Evolutionary conservation across 2,329 filamentous ascomycete species (phyloP).

Genomic region (Curvularia eragrostidis): DNA sequence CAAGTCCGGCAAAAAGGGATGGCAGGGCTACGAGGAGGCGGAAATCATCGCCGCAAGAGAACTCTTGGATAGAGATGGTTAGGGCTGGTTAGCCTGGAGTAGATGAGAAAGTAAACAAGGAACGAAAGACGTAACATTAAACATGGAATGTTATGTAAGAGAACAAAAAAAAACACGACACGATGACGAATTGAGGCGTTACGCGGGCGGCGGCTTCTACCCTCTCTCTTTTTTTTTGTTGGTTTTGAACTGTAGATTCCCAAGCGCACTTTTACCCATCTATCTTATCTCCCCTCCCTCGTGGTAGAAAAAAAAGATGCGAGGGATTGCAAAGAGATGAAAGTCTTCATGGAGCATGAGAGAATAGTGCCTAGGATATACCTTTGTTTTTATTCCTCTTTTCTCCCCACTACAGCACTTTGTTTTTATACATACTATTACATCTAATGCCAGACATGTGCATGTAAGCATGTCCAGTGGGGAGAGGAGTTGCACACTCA

Average conservation of each 20-base stretch:
- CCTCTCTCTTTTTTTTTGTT: not conserved
- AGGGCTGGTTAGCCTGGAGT: conserved; percentile 1
- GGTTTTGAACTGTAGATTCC: not conserved
- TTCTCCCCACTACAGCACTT: not conserved
- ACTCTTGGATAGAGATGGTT: conserved; percentile 64
- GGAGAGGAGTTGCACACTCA: too few species aligned
- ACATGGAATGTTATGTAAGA: not conserved
- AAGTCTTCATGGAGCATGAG: not conserved
- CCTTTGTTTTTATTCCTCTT: not conserved
- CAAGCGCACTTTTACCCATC: not conserved
- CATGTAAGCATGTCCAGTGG: too few species aligned
- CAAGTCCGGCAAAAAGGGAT: conserved; percentile 66
- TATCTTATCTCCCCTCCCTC: not conserved
- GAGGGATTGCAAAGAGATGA: not conserved
- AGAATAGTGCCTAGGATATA: too few species aligned
- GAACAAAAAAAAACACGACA: not conserved
- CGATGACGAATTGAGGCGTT: conserved; percentile 3
- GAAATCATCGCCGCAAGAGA: conserved; percentile 76
- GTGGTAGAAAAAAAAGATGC: too few species aligned
- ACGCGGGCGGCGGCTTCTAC: not conserved
- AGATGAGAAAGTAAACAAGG: not conserved
- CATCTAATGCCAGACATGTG: too few species aligned
- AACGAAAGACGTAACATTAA: not conserved
- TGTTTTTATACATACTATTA: too few species aligned
- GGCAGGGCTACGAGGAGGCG: conserved; percentile 74